Evolutionary conservation across 306 rosid species (phyloP), one percentile per base, ranked within the genome.

Genomic region (Dalbergia oliveri): DNA sequence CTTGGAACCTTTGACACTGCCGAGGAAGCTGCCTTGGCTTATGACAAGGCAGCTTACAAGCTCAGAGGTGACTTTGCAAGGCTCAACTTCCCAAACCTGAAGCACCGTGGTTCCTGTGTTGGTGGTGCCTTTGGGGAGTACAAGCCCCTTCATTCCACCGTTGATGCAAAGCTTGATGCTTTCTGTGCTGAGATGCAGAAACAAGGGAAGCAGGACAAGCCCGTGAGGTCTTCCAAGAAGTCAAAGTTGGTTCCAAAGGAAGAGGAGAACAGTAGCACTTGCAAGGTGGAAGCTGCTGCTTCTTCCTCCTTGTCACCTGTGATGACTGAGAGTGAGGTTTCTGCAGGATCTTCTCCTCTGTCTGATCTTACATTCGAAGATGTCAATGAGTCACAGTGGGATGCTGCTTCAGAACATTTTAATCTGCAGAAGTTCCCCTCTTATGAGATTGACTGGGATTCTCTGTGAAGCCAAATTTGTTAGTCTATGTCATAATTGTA

Each of bases 1-100:
- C 97, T 96, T 5, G 99, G 99, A 4, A 96, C 99, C 34, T 96
- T 93, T 69, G 99, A 96, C 63, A 96, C 99, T 0, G 98, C 99
- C 0, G 98, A 96, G 60, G 99, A 96, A 84, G 99, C 99, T 12
- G 99, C 99, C 50, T 61, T 96, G 73, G 99, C 99, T 33, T 96
- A 93, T 37, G 99, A 96, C 79, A 88, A 78, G 12, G 99, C 99
- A 0, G 99, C 99, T 8, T 96, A 82, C 74, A 90, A 93, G 83
- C 97, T 96, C 75, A 71, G 99, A 8, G 99, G 99, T 8, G 99
- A 96, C 79, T 91, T 85, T 33, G 98, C 99, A 0, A 81, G 97
- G 77, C 98, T 96, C 69, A 96, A 96, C 65, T 96, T 96, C 81
- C 97, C 98, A 1, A 90, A 88, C 71, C 91, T 93, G 51, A 88